These are phyloP conservation scores for Talaromyces sp. DNA, from an alignment of 2,329 filamentous ascomycete species.

Conservation along the genomic window DNA sequence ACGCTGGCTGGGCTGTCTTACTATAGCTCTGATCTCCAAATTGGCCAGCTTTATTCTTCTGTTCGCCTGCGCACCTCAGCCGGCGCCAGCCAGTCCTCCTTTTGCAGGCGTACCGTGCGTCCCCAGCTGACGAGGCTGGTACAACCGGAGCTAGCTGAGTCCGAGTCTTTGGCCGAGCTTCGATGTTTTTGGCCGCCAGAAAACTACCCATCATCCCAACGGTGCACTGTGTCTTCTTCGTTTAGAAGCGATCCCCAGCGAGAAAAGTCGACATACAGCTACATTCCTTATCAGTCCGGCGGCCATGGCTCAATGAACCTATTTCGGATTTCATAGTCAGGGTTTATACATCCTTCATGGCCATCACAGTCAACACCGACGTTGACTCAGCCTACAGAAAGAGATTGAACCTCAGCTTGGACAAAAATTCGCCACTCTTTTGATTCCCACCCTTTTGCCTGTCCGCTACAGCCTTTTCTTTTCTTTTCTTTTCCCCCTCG, in stretches of 20 bases:
- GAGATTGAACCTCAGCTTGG: slow-evolving; percentile 1
- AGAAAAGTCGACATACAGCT: background rate
- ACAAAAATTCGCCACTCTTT: background rate
- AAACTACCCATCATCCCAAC: background rate
- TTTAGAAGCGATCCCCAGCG: background rate
- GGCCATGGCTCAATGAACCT: background rate
- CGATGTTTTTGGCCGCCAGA: background rate
- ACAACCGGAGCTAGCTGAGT: background rate
- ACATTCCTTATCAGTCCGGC: background rate
- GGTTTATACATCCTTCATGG: slow-evolving; percentile 11
- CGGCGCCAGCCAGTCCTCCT: background rate
- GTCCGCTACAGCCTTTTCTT: background rate
- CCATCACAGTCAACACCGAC: slow-evolving; percentile 10
- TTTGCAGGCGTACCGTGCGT: background rate
- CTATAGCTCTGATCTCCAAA: background rate
- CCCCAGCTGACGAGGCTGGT: background rate
- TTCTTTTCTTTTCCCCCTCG: background rate
- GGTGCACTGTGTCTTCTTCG: background rate
- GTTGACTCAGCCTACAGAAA: slow-evolving; percentile 4
- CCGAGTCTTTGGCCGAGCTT: background rate
- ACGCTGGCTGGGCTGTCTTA: background rate
- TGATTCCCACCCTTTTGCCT: background rate
- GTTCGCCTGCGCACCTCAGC: background rate
- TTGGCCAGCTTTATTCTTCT: background rate
- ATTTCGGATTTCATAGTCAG: background rate